Base-by-base conservation (phyloP, 164 flowering plant genomes). In the Magnolia officinalis region DNA sequence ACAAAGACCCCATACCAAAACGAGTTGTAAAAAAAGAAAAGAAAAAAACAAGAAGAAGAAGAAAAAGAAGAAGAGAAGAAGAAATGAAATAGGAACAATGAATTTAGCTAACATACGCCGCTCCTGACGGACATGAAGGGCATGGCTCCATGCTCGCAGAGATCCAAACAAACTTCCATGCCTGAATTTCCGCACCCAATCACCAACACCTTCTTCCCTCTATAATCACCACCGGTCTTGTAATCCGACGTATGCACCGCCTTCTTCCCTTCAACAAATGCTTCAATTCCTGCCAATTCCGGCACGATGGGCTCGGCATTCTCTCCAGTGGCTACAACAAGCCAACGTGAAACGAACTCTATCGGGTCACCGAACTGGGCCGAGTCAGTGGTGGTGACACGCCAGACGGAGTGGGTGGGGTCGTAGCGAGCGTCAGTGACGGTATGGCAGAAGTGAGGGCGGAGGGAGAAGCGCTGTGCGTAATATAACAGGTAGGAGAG, bases 121-220 rank as follows among this genome's bases (percentile, higher is more conserved):
- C 87, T 88, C 0, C 95, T 85, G 71, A 89, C 92, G 2, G 90
- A 93, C 92, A 92, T 92, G n/a, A 84, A 78, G 2, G 95, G 94
- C 1, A 50, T 19, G 6, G 97, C 95, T 64, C 86, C 82, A 83
- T 91, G 90, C 73, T 90, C 87, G 78, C 85, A 86, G 67, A 92
- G 93, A 77, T 92, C 97, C 50, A 92, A 88, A 58, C 92, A 87
- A n/a, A 91, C 82, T 72, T 92, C 97, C 97, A 92, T 92, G 81
- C 93, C 97, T 2, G 97, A 92, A 78, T 92, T 92, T 0, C 97
- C 97, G 66, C 95, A 91, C 0, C 97, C 97, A 4, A 92, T 86
- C 29, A 92, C 95, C 0, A 92, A 88, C 0, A 92, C 97, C 50
- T 73, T 81, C 82, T 92, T 85, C 20, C 93, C 92, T 2, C 65